Conservation (phyloP, 2,329 filamentous ascomycete genomes). For the Fusarium clavum region DNA sequence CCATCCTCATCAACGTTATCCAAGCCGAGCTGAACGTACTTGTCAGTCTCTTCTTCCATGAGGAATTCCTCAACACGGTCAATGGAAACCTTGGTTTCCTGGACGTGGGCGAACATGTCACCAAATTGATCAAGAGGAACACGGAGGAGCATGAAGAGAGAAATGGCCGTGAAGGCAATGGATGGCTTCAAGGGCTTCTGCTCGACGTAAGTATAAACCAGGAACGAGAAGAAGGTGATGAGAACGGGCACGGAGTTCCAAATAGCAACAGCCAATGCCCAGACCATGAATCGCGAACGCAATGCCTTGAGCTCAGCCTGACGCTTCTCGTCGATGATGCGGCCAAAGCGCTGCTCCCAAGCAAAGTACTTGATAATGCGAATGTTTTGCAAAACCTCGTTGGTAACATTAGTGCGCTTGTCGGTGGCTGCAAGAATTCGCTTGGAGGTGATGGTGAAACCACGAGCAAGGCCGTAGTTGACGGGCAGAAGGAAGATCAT, state of each 20-base stretch:
- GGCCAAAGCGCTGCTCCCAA: conserved; percentile 93
- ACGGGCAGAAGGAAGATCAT: conserved; percentile 90
- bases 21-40: conserved; percentile 84
- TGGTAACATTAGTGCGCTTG: conserved; percentile 94
- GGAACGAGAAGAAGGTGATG: conserved; percentile 96
- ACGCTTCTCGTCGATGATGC: conserved; percentile 90
- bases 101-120: conserved; percentile 98
- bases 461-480: conserved; percentile 88
- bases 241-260: conserved; percentile 97
- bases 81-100: conserved; percentile 96
- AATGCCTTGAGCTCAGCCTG: conserved; percentile 80
- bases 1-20: conserved; percentile 76
- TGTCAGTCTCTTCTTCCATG: conserved; percentile 93
- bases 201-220: conserved; percentile 91
- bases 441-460: conserved; percentile 88
- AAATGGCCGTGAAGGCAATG: conserved; percentile 94
- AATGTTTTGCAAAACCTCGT: conserved; percentile 97
- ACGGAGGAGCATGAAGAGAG: conserved; percentile 92
- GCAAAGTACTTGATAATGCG: conserved; percentile 99
- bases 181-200: conserved; percentile 90
- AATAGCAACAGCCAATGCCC: conserved; percentile 90
- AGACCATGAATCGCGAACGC: conserved; percentile 86
- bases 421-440: conserved; percentile 93
- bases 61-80: conserved; percentile 97
- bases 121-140: conserved; percentile 95